Evolutionary conservation across 1,139 yeast species (phyloP).

Genomic region (Sugiyamaella sp.): DNA sequence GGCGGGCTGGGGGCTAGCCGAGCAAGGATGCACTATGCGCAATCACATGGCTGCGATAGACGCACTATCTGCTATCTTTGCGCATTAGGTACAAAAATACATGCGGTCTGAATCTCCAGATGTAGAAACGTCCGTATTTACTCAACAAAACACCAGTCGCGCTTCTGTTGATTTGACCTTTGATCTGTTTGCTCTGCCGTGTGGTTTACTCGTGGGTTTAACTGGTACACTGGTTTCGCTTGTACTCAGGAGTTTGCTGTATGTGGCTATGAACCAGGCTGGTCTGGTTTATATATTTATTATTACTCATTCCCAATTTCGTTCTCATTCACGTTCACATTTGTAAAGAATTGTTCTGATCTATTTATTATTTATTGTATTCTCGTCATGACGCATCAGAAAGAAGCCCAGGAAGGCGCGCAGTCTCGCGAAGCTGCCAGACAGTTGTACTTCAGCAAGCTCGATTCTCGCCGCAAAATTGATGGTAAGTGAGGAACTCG

Average conservation of each 20-base stretch:
- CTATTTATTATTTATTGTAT: not conserved
- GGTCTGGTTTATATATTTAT: too few species aligned
- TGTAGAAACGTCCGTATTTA: not conserved
- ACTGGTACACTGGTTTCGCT: too few species aligned
- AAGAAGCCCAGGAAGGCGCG: not conserved
- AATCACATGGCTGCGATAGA: conserved; percentile 12
- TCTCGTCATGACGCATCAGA: not conserved
- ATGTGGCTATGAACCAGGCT: too few species aligned
- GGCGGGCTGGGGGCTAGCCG: too few species aligned
- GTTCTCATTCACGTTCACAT: not conserved
- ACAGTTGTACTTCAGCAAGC: conserved; percentile 13
- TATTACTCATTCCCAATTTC: not conserved
- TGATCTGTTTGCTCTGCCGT: not conserved
- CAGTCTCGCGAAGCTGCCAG: conserved; percentile 15
- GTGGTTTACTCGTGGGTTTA: too few species aligned
- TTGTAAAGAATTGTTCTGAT: not conserved
- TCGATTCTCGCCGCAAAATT: conserved; percentile 14
- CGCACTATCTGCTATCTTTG: conserved; percentile 3
- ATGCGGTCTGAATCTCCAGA: conserved; percentile 1
- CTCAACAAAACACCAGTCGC: conserved; percentile 12
- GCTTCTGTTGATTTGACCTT: conserved; percentile 2
- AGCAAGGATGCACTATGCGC: not conserved
- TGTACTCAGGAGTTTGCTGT: too few species aligned
- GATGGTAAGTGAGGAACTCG: conserved; percentile 12
- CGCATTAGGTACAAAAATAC: conserved; percentile 2